Evolutionary conservation across 1,284 basidiomycete genomes (phyloP).

Genomic region (Fomitiporia mediterranea): DNA sequence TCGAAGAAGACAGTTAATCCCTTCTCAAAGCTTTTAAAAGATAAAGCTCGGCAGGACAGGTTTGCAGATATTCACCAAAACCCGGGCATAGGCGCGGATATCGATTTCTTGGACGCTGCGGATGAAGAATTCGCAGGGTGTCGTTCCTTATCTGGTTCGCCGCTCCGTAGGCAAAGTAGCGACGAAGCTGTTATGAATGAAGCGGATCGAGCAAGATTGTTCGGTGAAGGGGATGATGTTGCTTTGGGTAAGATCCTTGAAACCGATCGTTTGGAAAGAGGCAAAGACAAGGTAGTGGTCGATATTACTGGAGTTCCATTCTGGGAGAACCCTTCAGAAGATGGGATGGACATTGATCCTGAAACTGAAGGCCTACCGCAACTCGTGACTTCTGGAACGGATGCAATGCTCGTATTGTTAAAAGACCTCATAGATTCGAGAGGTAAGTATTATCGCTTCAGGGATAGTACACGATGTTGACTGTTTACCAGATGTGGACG

Average conservation of each 20-base stretch:
- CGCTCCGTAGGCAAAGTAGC: neutral
- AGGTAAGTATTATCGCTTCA: neutral
- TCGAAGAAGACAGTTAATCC: slow-evolving; percentile 38
- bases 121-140: neutral
- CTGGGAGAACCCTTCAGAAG: slow-evolving; percentile 29
- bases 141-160: neutral
- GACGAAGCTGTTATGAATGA: slow-evolving; percentile 30
- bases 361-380: slow-evolving; percentile 4
- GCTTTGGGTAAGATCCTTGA: slow-evolving; percentile 39
- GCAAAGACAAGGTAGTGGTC: slow-evolving; percentile 22
- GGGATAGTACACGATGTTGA: neutral
- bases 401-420: neutral
- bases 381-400: neutral
- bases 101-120: slow-evolving; percentile 20
- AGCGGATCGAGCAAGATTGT: slow-evolving; percentile 35
- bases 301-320: slow-evolving; percentile 34
- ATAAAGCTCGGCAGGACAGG: slow-evolving; percentile 28
- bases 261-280: slow-evolving; percentile 31
- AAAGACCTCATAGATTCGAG: neutral
- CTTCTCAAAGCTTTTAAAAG: slow-evolving; percentile 37
- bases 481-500: slow-evolving; percentile 3
- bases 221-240: slow-evolving; percentile 33
- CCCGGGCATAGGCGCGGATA: slow-evolving; percentile 9
- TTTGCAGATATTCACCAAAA: slow-evolving; percentile 17
- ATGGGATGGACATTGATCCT: slow-evolving; percentile 26